Conservation (phyloP, 257 asterid genomes). For the Penstemon barbatus region DNA sequence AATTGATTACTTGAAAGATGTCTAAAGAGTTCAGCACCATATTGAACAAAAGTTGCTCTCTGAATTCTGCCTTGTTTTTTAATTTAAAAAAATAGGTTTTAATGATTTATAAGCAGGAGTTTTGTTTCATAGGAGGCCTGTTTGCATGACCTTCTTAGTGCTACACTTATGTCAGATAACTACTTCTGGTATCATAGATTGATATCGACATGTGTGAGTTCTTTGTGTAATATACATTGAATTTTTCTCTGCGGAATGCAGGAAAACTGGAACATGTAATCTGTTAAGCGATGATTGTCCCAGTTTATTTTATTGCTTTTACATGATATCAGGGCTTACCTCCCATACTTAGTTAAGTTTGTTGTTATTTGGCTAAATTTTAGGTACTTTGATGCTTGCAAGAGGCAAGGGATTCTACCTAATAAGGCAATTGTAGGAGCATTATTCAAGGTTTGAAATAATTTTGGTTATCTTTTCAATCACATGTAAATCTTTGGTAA, state of each 20-base stretch:
- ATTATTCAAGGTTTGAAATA: constrained; percentile 60
- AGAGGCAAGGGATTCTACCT: constrained; percentile 53
- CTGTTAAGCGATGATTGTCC: not conserved
- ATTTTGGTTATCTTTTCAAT: constrained; percentile 12
- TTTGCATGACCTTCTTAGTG: not conserved
- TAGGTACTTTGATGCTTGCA: constrained; percentile 73
- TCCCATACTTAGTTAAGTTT: not conserved
- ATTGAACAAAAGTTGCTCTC: not conserved
- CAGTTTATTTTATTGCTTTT: constrained; percentile 8
- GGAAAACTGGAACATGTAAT: constrained; percentile 12
- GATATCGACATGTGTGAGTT: not conserved
- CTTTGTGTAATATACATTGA: not conserved
- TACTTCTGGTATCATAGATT: not conserved
- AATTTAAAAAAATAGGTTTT: not conserved
- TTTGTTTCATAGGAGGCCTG: not conserved
- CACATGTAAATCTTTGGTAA: not conserved
- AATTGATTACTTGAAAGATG: not conserved
- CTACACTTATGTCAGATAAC: constrained; percentile 4
- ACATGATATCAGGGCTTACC: not conserved
- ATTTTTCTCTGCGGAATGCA: constrained; percentile 7
- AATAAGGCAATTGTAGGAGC: constrained; percentile 59
- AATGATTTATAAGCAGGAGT: not conserved
- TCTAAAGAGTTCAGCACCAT: not conserved
- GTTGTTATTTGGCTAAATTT: constrained; percentile 28
- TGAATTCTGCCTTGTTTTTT: not conserved